Evolutionary conservation across 352 stramenopile genomes (phyloP).

Genomic region (Globisporangium parvum): DNA sequence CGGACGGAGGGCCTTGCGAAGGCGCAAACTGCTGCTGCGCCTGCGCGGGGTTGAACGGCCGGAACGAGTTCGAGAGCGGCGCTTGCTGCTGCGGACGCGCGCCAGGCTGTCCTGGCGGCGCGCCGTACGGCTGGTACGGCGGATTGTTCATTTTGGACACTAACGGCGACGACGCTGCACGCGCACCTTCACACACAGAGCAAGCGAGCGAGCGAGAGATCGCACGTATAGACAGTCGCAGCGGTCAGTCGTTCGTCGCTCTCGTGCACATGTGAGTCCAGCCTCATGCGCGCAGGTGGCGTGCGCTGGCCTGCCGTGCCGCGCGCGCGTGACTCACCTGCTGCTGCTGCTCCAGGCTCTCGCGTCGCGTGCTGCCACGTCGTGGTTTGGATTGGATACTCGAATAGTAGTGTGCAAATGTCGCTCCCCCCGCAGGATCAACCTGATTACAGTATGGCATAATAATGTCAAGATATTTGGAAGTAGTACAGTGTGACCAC

Average conservation of each 20-base stretch:
- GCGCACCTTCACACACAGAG: background rate
- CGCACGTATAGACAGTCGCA: background rate
- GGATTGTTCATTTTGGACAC: slow-evolving; percentile 18
- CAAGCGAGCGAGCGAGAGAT: background rate
- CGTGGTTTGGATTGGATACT: slow-evolving; percentile 11
- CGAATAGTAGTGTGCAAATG: background rate
- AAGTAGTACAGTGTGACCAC: background rate
- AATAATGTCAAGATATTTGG: too few relatives aligned
- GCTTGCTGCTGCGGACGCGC: slow-evolving; percentile 22
- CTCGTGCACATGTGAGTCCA: too few relatives aligned
- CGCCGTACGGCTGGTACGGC: slow-evolving; percentile 57
- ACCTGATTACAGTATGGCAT: too few relatives aligned
- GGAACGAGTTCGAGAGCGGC: slow-evolving; percentile 37
- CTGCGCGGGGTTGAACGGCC: slow-evolving; percentile 57
- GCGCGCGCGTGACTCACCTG: slow-evolving; percentile 1
- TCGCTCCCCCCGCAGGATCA: too few relatives aligned
- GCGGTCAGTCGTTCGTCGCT: too few relatives aligned
- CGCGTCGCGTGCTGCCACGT: slow-evolving; percentile 13
- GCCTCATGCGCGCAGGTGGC: background rate
- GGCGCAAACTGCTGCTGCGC: slow-evolving; percentile 14
- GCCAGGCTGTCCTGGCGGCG: slow-evolving; percentile 22
- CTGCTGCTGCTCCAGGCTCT: slow-evolving; percentile 2
- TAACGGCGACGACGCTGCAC: slow-evolving; percentile 3
- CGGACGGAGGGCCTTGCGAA: slow-evolving; percentile 14
- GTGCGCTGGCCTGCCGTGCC: background rate